Conservation (phyloP, 2,329 filamentous ascomycete species). For the Colletotrichum chlorophyti region DNA sequence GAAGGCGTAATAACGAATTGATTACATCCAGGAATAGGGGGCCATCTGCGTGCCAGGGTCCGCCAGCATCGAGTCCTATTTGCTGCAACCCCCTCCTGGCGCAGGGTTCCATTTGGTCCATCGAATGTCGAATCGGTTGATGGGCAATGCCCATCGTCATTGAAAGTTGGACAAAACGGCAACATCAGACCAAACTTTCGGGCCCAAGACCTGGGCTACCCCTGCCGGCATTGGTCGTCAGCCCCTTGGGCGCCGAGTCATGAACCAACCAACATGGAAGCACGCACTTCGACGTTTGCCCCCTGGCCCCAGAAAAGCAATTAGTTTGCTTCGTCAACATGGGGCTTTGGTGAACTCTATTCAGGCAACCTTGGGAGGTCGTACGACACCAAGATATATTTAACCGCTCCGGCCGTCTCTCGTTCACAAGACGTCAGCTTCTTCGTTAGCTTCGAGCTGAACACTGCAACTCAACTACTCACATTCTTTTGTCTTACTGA, state of each 20-base stretch:
- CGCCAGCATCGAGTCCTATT: neutral
- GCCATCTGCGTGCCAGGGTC: neutral
- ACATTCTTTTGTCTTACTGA: constrained; percentile 7
- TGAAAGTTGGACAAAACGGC: neutral
- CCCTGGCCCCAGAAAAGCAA: constrained; percentile 14
- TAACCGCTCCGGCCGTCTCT: neutral
- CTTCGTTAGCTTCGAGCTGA: constrained; percentile 1
- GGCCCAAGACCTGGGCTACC: constrained; percentile 9
- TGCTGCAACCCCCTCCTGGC: neutral
- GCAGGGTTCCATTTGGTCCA: neutral
- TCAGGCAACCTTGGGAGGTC: neutral
- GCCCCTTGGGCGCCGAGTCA: constrained; percentile 17
- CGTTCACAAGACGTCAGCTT: neutral
- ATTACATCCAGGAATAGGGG: constrained; percentile 10
- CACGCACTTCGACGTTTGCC: neutral
- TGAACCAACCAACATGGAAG: too few relatives aligned
- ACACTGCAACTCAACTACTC: constrained; percentile 2
- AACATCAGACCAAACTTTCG: constrained; percentile 21
- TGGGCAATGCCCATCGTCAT: constrained; percentile 10
- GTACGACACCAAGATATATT: neutral
- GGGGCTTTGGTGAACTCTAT: constrained; percentile 28
- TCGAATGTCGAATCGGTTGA: neutral
- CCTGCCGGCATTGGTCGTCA: constrained; percentile 1
- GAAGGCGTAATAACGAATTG: neutral
- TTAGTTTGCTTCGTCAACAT: constrained; percentile 21